A percentile compares a stretch with the other conserved stretches of the same genome.
These are phyloP conservation scores for Oryza rufipogon DNA, from an alignment of 176 grass and related monocot species.

Conservation along the genomic window DNA sequence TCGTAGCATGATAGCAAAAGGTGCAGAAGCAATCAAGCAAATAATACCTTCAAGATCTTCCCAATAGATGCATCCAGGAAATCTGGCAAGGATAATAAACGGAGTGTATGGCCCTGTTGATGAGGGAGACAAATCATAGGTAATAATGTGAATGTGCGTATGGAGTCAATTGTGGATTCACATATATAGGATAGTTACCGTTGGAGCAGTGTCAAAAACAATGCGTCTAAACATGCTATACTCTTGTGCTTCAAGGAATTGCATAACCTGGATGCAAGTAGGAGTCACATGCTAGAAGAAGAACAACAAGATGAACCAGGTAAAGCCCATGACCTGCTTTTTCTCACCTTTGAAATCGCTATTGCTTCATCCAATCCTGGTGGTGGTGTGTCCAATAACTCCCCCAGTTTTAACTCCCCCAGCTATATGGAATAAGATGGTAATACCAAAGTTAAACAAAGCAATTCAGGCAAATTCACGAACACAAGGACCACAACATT, in stretches of 20 bases:
- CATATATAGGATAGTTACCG: conserved; percentile 51
- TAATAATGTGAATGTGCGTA: conserved; percentile 3
- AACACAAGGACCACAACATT: conserved; percentile 6
- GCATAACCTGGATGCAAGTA: conserved; percentile 72
- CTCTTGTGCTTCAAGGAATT: conserved; percentile 93
- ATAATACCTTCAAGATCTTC: conserved; percentile 86
- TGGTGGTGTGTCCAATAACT: conserved; percentile 85
- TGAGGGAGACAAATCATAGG: conserved; percentile 29
- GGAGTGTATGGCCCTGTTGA: conserved; percentile 88
- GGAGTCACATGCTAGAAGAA: background rate
- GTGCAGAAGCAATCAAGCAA: background rate
- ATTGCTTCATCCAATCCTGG: conserved; percentile 97
- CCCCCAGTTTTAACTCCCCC: conserved; percentile 92
- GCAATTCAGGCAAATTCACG: conserved; percentile 1
- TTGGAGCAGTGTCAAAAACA: conserved; percentile 95
- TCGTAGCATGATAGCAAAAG: background rate
- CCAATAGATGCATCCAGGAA: conserved; percentile 98
- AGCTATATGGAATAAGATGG: conserved; percentile 60
- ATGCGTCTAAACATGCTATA: conserved; percentile 95
- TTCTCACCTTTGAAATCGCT: conserved; percentile 86
- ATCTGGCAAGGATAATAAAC: conserved; percentile 92
- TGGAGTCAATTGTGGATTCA: conserved; percentile 15
- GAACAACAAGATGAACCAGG: conserved; percentile 19
- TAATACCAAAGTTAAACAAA: conserved; percentile 9
- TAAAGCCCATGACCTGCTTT: conserved; percentile 3